These are phyloP conservation scores for Gossypioides kirkii DNA, from an alignment of 345 rosid genomes.

Conservation along the genomic window DNA sequence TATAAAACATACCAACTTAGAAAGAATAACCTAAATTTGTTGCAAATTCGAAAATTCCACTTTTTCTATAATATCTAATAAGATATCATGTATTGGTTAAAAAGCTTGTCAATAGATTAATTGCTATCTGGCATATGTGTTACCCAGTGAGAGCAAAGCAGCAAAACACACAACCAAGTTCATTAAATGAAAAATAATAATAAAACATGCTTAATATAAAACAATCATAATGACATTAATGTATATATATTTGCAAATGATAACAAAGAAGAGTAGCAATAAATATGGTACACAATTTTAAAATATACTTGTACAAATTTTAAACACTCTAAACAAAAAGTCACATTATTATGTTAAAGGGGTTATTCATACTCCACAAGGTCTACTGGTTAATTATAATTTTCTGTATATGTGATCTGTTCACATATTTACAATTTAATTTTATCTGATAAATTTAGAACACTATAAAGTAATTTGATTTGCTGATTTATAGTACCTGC, in stretches of 20 bases:
- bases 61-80: neutral
- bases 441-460: neutral
- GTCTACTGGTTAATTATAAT: no score
- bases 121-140: neutral
- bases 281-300: no score
- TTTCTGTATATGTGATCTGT: no score
- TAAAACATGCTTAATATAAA: neutral
- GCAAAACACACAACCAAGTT: no score
- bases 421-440: no score
- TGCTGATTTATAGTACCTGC: neutral
- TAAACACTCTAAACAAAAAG: no score
- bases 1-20: constrained; percentile 5
- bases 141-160: no score
- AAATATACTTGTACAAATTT: no score
- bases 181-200: neutral
- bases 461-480: neutral
- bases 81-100: neutral
- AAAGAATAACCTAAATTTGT: neutral
- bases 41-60: neutral
- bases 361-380: no score
- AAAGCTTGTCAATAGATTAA: neutral
- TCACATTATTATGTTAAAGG: no score
- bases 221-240: neutral
- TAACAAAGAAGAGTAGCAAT: no score
- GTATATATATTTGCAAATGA: no score